phyloP scores from a whole-genome alignment of 768 basidiomycete species.

The Cyclocybe aegerita region DNA sequence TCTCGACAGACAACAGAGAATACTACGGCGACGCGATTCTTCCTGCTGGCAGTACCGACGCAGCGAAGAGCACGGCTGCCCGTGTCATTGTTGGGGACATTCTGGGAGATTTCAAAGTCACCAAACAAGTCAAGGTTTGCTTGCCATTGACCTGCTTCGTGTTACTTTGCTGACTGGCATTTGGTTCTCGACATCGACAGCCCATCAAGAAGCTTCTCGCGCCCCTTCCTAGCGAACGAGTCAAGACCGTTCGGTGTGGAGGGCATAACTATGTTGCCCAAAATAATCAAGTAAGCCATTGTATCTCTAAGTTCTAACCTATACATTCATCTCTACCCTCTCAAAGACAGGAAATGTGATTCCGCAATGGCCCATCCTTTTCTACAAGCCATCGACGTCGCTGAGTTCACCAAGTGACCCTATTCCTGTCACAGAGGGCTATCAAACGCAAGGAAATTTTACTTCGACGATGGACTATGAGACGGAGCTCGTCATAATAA shows the following conservation, averaged over 20 bases:
- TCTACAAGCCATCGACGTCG: constrained; percentile 35
- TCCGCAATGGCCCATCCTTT: constrained; percentile 35
- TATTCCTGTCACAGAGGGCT: constrained; percentile 34
- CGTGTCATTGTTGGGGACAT: constrained; percentile 34
- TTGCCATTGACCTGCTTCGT: no score
- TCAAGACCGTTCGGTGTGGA: no score
- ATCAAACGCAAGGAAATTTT: constrained; percentile 39
- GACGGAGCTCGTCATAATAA: constrained; percentile 40
- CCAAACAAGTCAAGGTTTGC: constrained; percentile 32
- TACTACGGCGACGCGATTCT: constrained; percentile 40
- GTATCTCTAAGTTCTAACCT: not conserved
- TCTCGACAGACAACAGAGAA: constrained; percentile 32
- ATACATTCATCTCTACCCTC: not conserved
- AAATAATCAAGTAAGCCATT: no score
- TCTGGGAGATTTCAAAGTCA: constrained; percentile 33
- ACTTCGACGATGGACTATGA: constrained; percentile 42
- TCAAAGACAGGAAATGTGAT: constrained; percentile 30
- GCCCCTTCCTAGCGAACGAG: no score
- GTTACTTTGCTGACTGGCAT: no score
- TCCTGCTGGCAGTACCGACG: constrained; percentile 26
- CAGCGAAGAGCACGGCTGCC: constrained; percentile 30
- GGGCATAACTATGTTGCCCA: no score
- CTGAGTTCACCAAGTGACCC: constrained; percentile 34
- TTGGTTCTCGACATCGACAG: no score
- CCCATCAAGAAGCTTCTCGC: no score